phyloP scores from a whole-genome alignment of 768 basidiomycete species.

The Leucocoprinus leucothites region DNA sequence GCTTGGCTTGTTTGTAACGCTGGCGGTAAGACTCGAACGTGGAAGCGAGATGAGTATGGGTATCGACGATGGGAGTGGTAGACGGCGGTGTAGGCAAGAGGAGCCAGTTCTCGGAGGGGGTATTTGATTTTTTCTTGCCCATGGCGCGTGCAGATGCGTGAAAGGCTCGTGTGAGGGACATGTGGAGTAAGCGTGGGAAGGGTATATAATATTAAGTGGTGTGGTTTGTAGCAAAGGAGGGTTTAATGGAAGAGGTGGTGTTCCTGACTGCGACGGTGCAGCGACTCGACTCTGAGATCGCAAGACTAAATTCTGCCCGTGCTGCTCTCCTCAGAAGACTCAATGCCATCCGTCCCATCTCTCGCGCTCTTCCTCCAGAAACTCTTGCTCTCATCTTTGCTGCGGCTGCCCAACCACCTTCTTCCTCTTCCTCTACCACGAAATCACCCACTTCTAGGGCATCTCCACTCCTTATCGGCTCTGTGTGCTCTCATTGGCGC shows the following conservation, averaged over 20 bases:
- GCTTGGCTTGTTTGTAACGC: slow-evolving; percentile 53
- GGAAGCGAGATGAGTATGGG: slow-evolving; percentile 80
- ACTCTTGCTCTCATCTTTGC: slow-evolving; percentile 7
- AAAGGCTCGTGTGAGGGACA: background rate
- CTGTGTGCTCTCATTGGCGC: slow-evolving; percentile 7
- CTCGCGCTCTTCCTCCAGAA: slow-evolving; percentile 8
- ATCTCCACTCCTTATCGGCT: background rate
- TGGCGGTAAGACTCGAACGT: slow-evolving; percentile 63
- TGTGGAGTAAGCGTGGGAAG: slow-evolving; percentile 2
- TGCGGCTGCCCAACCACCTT: background rate
- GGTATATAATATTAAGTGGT: background rate
- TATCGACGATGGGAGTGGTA: slow-evolving; percentile 60
- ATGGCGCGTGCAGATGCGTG: slow-evolving; percentile 17
- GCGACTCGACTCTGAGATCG: background rate
- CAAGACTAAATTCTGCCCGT: background rate
- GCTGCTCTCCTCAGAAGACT: background rate
- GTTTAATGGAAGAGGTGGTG: background rate
- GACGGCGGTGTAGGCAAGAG: slow-evolving; percentile 35
- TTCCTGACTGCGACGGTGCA: slow-evolving; percentile 7
- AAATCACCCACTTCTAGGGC: background rate
- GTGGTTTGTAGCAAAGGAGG: background rate
- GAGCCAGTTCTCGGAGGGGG: slow-evolving; percentile 33
- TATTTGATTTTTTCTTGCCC: slow-evolving; percentile 37
- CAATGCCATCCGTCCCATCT: background rate
- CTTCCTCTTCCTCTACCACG: background rate